Evolutionary conservation across 768 basidiomycete genomes (phyloP).

Genomic region (Calocybe gangraenosa): DNA sequence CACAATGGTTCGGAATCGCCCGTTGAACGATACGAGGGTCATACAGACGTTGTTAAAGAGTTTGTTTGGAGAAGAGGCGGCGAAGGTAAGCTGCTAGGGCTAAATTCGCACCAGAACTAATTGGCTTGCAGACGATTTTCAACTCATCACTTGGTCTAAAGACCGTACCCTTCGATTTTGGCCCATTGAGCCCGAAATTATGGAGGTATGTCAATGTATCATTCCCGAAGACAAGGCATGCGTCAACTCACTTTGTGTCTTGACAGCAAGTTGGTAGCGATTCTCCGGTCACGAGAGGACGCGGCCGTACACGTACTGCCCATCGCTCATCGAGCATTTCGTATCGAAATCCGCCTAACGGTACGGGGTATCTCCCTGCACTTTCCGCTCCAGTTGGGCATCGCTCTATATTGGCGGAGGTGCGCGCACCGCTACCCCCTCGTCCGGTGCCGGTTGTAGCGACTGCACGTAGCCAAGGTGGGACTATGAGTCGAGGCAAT

Average conservation of each 20-base stretch:
- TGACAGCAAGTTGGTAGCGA: slow-evolving; percentile 47
- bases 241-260: slow-evolving; percentile 12
- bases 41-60: slow-evolving; percentile 93
- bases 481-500: slow-evolving; percentile 47
- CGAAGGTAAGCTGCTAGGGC: slow-evolving; percentile 36
- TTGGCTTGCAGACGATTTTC: slow-evolving; percentile 41
- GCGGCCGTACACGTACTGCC: slow-evolving; percentile 27
- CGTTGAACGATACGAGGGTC: slow-evolving; percentile 79
- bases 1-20: slow-evolving; percentile 36
- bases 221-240: background rate
- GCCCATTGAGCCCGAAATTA: slow-evolving; percentile 71
- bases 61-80: slow-evolving; percentile 90
- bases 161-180: slow-evolving; percentile 90
- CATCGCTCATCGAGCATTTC: slow-evolving; percentile 31
- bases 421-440: slow-evolving; percentile 40
- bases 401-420: slow-evolving; percentile 67
- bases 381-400: slow-evolving; percentile 67
- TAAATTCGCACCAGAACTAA: no score
- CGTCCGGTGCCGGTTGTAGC: slow-evolving; percentile 1
- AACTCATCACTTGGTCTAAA: slow-evolving; percentile 71
- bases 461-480: slow-evolving; percentile 24
- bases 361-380: slow-evolving; percentile 31
- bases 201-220: slow-evolving; percentile 45
- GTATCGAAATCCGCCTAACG: slow-evolving; percentile 53
- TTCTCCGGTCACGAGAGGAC: slow-evolving; percentile 17